Percentiles rank a stretch among this genome's conserved stretches.
Evolutionary conservation across 108 stramenopile genomes (phyloP).

Genomic region (Conticribra guillardii): DNA sequence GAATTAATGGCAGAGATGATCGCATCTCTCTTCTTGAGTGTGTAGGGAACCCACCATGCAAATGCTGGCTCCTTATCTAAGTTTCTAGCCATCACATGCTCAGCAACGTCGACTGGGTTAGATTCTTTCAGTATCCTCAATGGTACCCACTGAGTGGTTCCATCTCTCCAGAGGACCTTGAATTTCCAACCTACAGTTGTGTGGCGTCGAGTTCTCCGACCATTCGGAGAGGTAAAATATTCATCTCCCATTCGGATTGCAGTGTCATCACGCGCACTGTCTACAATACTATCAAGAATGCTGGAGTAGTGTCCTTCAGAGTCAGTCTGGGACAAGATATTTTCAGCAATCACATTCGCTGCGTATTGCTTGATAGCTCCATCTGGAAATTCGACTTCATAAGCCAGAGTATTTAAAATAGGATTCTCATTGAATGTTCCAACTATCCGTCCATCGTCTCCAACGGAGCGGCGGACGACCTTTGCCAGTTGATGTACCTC

Average conservation of each 20-base stretch:
- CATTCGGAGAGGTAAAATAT: not conserved
- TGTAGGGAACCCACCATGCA: slow-evolving; percentile 45
- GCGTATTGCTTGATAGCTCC: slow-evolving; percentile 23
- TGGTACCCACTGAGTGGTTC: slow-evolving; percentile 6
- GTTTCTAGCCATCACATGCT: slow-evolving; percentile 6
- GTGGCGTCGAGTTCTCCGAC: not conserved
- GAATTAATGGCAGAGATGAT: slow-evolving; percentile 37
- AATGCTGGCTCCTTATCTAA: slow-evolving; percentile 13
- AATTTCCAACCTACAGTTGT: slow-evolving; percentile 31
- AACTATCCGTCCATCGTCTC: slow-evolving; percentile 1
- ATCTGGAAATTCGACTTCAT: slow-evolving; percentile 18
- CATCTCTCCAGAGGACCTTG: slow-evolving; percentile 18
- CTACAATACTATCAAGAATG: slow-evolving; percentile 14
- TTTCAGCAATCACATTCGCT: slow-evolving; percentile 63
- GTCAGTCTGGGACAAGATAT: slow-evolving; percentile 36
- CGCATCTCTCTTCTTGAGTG: slow-evolving; percentile 20
- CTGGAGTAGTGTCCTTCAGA: slow-evolving; percentile 25
- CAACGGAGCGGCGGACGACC: slow-evolving; percentile 27
- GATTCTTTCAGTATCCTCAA: slow-evolving; percentile 18
- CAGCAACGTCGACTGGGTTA: slow-evolving; percentile 34
- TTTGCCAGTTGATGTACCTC: slow-evolving; percentile 17
- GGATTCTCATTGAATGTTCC: slow-evolving; percentile 28
- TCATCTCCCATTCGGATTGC: not conserved
- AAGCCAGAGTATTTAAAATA: slow-evolving; percentile 12
- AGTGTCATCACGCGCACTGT: not conserved